These are phyloP conservation scores for Plasmodium adleri DNA, from an alignment of 169 alveolate genomes.

Conservation along the genomic window DNA sequence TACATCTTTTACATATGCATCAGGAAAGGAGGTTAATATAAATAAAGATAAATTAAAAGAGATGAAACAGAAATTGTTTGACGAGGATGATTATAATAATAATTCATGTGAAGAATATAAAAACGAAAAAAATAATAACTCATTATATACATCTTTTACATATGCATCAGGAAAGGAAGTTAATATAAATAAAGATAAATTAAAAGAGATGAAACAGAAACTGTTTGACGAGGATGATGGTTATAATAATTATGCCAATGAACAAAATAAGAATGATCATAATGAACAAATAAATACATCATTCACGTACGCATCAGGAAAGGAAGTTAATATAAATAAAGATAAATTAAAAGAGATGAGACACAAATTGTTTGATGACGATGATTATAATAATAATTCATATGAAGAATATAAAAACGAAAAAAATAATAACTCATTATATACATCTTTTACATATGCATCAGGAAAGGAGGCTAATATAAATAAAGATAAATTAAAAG, in stretches of 20 bases:
- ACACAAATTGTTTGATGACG: constrained; percentile 17
- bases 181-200: constrained; percentile 26
- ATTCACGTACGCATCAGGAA: constrained; percentile 24
- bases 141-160: background rate
- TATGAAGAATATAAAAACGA: background rate
- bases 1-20: constrained; percentile 39
- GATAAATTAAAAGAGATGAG: constrained; percentile 24
- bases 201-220: constrained; percentile 19
- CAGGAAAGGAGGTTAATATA: constrained; percentile 42
- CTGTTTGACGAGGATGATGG: constrained; percentile 20
- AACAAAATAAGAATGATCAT: constrained; percentile 2
- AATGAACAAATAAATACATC: background rate
- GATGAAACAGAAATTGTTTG: constrained; percentile 31
- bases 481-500: constrained; percentile 26
- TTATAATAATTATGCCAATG: too few species aligned
- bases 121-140: background rate
- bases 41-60: constrained; percentile 24
- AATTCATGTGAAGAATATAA: background rate
- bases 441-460: constrained; percentile 33
- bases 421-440: background rate
- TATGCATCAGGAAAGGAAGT: constrained; percentile 66
- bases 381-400: background rate
- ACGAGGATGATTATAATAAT: constrained; percentile 5
- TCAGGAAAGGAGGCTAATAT: constrained; percentile 51
- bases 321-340: constrained; percentile 26